Evolutionary conservation across 306 rosid species (phyloP).

Genomic region (Begonia fuchsioides): DNA sequence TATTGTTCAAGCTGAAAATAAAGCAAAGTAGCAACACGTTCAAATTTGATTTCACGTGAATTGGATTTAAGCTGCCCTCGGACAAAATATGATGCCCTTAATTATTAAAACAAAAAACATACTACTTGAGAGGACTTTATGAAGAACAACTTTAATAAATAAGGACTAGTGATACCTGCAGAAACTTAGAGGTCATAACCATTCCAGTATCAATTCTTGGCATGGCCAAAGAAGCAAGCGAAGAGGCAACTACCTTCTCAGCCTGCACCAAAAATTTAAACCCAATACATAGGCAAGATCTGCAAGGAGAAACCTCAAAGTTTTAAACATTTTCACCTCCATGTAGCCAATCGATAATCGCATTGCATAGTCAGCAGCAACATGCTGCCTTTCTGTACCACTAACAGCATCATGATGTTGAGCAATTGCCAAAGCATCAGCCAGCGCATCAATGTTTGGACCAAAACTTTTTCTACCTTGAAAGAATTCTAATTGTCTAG

Average conservation of each 20-base stretch:
- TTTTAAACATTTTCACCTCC: slow-evolving; percentile 30
- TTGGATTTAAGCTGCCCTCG: slow-evolving; percentile 1
- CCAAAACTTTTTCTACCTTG: slow-evolving; percentile 43
- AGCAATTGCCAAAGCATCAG: slow-evolving; percentile 74
- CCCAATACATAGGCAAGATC: not conserved
- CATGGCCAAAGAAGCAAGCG: slow-evolving; percentile 42
- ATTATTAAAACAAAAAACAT: not conserved
- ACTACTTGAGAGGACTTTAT: not conserved
- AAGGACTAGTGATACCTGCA: slow-evolving; percentile 38
- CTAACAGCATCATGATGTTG: slow-evolving; percentile 90
- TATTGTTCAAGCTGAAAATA: too few relatives aligned
- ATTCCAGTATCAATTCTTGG: slow-evolving; percentile 23
- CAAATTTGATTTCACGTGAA: too few relatives aligned
- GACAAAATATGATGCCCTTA: slow-evolving; percentile 3
- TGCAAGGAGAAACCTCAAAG: slow-evolving; percentile 6
- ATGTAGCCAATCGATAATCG: slow-evolving; percentile 64
- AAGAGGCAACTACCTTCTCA: slow-evolving; percentile 49
- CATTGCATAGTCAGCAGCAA: slow-evolving; percentile 71
- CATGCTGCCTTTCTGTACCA: slow-evolving; percentile 76
- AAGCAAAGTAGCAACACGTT: too few relatives aligned
- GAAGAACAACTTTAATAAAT: not conserved
- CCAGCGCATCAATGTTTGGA: slow-evolving; percentile 56
- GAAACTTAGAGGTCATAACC: slow-evolving; percentile 25
- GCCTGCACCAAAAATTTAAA: slow-evolving; percentile 33
- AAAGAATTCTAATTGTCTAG: slow-evolving; percentile 69